Conservation (phyloP, 202 grass and related monocot genomes). For the Hordeum pubiflorum region DNA sequence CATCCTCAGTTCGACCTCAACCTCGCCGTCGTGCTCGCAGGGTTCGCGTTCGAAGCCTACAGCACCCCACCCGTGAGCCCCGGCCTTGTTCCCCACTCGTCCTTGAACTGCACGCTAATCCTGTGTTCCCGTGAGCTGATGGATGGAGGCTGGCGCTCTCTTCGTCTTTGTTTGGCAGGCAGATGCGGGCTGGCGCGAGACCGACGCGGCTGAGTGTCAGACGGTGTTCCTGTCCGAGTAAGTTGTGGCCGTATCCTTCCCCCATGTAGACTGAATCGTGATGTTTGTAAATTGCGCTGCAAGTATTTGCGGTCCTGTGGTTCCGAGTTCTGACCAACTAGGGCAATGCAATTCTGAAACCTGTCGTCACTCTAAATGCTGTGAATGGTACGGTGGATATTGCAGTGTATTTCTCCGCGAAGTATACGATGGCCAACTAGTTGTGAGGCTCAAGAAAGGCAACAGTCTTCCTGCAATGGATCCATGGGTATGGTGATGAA, state of each 20-base stretch:
- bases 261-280: neutral
- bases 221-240: constrained; percentile 85
- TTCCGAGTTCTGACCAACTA: neutral
- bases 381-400: neutral
- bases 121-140: neutral
- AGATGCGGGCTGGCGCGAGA: constrained; percentile 76
- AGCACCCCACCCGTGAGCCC: constrained; percentile 65
- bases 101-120: neutral
- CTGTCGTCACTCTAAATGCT: neutral
- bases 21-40: constrained; percentile 87
- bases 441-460: constrained; percentile 69
- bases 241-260: constrained; percentile 2
- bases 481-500: constrained; percentile 66
- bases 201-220: constrained; percentile 66
- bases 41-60: constrained; percentile 92
- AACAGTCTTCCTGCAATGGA: constrained; percentile 72
- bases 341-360: neutral
- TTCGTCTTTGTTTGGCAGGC: constrained; percentile 32
- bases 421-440: constrained; percentile 75
- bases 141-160: neutral
- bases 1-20: constrained; percentile 50
- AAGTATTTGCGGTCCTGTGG: neutral
- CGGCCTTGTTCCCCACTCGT: neutral
- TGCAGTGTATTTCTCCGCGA: constrained; percentile 77
- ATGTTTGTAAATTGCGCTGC: neutral